Conservation (phyloP, 2,329 filamentous ascomycete genomes). For the Diaporthe ampelina region DNA sequence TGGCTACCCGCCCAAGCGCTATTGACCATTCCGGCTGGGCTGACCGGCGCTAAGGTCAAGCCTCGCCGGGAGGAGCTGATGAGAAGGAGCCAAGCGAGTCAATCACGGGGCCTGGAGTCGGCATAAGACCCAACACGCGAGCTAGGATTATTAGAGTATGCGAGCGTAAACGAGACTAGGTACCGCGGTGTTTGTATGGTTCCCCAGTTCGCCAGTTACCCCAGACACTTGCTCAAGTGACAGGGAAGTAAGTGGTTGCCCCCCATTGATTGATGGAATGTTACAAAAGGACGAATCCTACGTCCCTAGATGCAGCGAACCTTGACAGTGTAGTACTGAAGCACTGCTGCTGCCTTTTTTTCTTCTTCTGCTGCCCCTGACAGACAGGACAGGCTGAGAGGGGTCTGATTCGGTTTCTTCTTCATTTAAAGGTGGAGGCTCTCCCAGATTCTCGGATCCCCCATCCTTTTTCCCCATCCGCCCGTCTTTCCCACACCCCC, state of each 20-base stretch:
- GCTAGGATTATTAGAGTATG: neutral
- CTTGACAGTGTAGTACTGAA: too few relatives aligned
- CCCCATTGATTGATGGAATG: slow-evolving; percentile 28
- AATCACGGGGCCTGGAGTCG: slow-evolving; percentile 11
- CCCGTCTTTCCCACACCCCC: neutral
- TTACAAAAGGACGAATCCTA: slow-evolving; percentile 9
- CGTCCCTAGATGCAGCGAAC: neutral
- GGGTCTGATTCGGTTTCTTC: neutral
- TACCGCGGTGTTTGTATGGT: neutral
- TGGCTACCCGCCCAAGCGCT: neutral
- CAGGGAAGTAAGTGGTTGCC: too few relatives aligned
- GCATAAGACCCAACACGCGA: slow-evolving; percentile 22
- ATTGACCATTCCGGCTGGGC: slow-evolving; percentile 14
- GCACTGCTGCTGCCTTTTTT: too few relatives aligned
- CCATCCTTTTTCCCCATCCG: neutral
- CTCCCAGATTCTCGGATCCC: neutral
- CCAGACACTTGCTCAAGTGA: too few relatives aligned
- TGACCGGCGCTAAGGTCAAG: slow-evolving; percentile 13
- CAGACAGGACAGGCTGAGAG: neutral
- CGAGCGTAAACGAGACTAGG: neutral
- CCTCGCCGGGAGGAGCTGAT: neutral
- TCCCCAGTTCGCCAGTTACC: too few relatives aligned
- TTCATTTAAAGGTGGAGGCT: slow-evolving; percentile 4
- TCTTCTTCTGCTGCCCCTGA: too few relatives aligned
- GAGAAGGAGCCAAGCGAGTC: neutral